These are phyloP conservation scores for Pythium phragmitis DNA, from an alignment of 352 stramenopile species.

Conservation along the genomic window DNA sequence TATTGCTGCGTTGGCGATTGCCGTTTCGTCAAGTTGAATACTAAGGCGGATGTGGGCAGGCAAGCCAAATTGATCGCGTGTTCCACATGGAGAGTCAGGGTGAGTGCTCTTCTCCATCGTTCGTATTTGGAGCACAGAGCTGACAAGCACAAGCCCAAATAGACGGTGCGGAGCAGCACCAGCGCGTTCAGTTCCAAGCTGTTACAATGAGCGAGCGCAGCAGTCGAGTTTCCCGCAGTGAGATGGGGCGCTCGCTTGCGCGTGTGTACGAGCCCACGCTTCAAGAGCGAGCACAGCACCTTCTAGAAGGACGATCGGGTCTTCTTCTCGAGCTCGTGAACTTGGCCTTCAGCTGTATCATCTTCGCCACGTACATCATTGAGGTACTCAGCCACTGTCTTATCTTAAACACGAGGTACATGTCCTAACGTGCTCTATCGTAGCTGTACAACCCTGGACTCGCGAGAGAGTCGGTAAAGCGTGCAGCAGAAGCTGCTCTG, in stretches of 20 bases:
- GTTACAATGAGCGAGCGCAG: conserved; percentile 25
- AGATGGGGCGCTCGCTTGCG: conserved; percentile 31
- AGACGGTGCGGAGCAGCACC: conserved; percentile 1
- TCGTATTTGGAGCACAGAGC: not conserved
- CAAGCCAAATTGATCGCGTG: conserved; percentile 20
- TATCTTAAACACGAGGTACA: not conserved
- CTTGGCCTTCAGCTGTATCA: conserved; percentile 55
- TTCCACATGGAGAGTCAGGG: conserved; percentile 10
- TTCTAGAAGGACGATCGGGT: conserved; percentile 37
- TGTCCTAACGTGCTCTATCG: conserved; percentile 1
- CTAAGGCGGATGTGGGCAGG: not conserved
- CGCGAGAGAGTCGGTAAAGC: conserved; percentile 11
- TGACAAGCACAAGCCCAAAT: not conserved
- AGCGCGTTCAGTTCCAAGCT: conserved; percentile 28
- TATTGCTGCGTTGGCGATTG: not conserved
- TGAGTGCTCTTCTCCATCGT: not conserved
- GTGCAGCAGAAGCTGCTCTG: conserved; percentile 39
- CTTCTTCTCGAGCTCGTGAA: conserved; percentile 58
- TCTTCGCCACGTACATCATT: conserved; percentile 58
- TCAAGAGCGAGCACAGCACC: conserved; percentile 35
- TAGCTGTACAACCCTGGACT: conserved; percentile 47
- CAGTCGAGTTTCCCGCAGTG: conserved; percentile 26
- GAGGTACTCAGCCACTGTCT: conserved; percentile 31
- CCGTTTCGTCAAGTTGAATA: not conserved
- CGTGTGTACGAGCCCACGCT: conserved; percentile 51